These are phyloP conservation scores for Globisporangium recalcitrans DNA, from an alignment of 352 stramenopile species.

Conservation along the genomic window DNA sequence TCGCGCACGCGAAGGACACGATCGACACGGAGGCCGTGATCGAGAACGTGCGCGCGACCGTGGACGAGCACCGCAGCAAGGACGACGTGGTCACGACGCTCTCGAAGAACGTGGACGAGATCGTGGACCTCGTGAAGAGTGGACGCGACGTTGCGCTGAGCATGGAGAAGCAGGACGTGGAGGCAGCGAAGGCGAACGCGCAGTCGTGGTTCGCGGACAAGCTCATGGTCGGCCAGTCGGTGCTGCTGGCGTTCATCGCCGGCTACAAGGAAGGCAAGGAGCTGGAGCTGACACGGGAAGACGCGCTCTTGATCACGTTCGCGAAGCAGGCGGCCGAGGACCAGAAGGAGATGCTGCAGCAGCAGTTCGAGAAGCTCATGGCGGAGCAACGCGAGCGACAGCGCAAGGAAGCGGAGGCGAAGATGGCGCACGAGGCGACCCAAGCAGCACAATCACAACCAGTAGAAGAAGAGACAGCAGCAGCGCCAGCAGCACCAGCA, in stretches of 20 bases:
- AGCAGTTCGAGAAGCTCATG: slow-evolving; percentile 67
- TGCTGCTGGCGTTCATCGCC: slow-evolving; percentile 79
- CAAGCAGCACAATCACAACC: neutral
- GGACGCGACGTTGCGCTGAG: slow-evolving; percentile 49
- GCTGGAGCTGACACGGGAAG: slow-evolving; percentile 65
- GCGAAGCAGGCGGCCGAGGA: slow-evolving; percentile 71
- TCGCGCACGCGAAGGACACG: slow-evolving; percentile 41
- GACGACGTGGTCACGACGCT: slow-evolving; percentile 63
- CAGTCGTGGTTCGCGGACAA: slow-evolving; percentile 85
- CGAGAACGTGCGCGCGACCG: slow-evolving; percentile 48
- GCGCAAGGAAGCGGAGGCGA: slow-evolving; percentile 13
- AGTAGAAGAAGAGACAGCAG: neutral
- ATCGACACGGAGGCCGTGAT: slow-evolving; percentile 62
- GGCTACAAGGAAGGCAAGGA: slow-evolving; percentile 77
- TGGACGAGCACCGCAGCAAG: slow-evolving; percentile 62
- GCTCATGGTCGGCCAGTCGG: slow-evolving; percentile 70
- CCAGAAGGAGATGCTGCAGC: slow-evolving; percentile 62
- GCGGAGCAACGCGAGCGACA: slow-evolving; percentile 30
- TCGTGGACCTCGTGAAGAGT: slow-evolving; percentile 55
- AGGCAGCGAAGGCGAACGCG: slow-evolving; percentile 47
- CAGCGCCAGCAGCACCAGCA: neutral
- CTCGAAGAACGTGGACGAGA: slow-evolving; percentile 64
- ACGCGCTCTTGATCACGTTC: slow-evolving; percentile 69
- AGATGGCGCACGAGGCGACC: neutral
- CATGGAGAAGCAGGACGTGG: slow-evolving; percentile 59